phyloP scores from a whole-genome alignment of 768 basidiomycete genomes.

The Kwoniella bestiolae region DNA sequence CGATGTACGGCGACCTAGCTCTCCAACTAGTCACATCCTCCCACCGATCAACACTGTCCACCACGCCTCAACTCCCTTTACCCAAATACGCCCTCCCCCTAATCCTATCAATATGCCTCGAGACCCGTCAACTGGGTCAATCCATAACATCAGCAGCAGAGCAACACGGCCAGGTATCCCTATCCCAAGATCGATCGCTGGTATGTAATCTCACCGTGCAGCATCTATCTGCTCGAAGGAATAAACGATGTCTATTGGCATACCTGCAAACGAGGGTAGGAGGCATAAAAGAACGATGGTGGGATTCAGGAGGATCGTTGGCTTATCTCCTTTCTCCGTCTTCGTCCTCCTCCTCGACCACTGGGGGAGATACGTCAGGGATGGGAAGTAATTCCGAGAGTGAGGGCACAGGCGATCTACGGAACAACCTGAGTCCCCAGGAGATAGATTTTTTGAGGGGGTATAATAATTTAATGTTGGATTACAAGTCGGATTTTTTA shows the following conservation, averaged over 20 bases:
- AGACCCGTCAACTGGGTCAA: slow-evolving; percentile 77
- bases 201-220: slow-evolving; percentile 73
- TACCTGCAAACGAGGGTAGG: slow-evolving; percentile 88
- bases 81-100: slow-evolving; percentile 90
- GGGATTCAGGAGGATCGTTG: slow-evolving; percentile 77
- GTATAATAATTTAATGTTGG: slow-evolving; percentile 79
- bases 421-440: slow-evolving; percentile 53
- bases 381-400: neutral
- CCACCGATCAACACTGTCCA: slow-evolving; percentile 76
- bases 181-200: slow-evolving; percentile 62
- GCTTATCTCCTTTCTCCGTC: slow-evolving; percentile 69
- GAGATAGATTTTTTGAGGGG: slow-evolving; percentile 77
- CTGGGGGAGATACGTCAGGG: slow-evolving; percentile 26
- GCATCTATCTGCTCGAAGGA: slow-evolving; percentile 85
- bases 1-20: slow-evolving; percentile 71
- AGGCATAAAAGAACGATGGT: slow-evolving; percentile 83
- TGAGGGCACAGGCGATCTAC: slow-evolving; percentile 32
- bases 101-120: slow-evolving; percentile 82
- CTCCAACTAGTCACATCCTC: slow-evolving; percentile 86
- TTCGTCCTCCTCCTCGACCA: neutral
- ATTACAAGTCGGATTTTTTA: slow-evolving; percentile 80
- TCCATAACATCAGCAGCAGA: slow-evolving; percentile 55
- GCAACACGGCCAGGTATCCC: slow-evolving; percentile 51
- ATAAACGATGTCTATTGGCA: slow-evolving; percentile 93
- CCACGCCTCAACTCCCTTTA: slow-evolving; percentile 65